These are phyloP conservation scores for Suillus brevipes DNA, from an alignment of 768 basidiomycete species.

Conservation along the genomic window DNA sequence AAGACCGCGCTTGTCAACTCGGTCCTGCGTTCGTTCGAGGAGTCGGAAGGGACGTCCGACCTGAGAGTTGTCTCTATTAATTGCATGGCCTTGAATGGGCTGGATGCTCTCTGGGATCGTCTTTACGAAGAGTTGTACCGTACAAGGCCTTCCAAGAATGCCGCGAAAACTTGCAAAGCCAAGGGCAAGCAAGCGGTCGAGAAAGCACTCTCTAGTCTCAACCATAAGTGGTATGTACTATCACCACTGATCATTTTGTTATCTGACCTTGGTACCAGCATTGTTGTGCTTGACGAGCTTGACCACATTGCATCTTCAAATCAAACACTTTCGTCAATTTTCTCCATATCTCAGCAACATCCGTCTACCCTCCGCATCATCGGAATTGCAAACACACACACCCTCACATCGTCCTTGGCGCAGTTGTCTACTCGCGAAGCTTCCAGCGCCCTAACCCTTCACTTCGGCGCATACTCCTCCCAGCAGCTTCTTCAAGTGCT, in stretches of 20 bases:
- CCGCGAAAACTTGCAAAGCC: constrained; percentile 37
- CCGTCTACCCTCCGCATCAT: constrained; percentile 62
- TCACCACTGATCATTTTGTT: neutral
- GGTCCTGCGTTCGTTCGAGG: constrained; percentile 44
- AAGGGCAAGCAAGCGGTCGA: constrained; percentile 53
- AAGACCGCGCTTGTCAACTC: constrained; percentile 85
- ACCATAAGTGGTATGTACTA: constrained; percentile 51
- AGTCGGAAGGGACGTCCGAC: constrained; percentile 38
- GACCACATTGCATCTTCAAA: constrained; percentile 73
- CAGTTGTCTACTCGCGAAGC: constrained; percentile 38
- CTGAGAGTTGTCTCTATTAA: constrained; percentile 62
- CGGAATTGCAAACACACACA: constrained; percentile 89
- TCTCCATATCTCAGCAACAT: constrained; percentile 61
- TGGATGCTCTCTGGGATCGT: constrained; percentile 72
- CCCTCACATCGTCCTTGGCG: constrained; percentile 58
- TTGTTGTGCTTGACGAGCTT: constrained; percentile 84
- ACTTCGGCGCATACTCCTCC: constrained; percentile 80
- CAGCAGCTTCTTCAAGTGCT: constrained; percentile 70
- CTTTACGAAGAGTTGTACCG: constrained; percentile 55
- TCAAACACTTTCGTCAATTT: constrained; percentile 60
- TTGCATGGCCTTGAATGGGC: constrained; percentile 73
- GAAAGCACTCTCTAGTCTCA: constrained; percentile 40
- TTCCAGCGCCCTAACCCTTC: constrained; percentile 58
- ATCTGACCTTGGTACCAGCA: constrained; percentile 41
- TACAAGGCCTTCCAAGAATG: constrained; percentile 36